Evolutionary conservation across 1,284 basidiomycete species (phyloP).

Genomic region (Trichosporon asahii): DNA sequence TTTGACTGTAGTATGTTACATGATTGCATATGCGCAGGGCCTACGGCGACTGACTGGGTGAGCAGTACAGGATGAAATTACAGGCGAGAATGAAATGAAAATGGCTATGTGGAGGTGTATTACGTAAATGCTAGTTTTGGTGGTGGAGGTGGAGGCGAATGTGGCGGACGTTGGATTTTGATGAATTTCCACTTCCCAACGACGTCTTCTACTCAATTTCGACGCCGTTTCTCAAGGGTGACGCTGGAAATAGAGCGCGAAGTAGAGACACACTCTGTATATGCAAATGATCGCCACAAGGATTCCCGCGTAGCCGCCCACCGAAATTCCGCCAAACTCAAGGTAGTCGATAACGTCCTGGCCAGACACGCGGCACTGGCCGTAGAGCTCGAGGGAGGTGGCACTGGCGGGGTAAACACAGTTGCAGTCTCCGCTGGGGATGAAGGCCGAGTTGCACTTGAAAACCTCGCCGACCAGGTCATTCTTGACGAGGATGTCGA

Average conservation of each 20-base stretch:
- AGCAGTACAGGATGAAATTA: background rate
- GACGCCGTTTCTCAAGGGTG: background rate
- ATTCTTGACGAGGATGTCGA: constrained; percentile 53
- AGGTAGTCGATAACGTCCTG: constrained; percentile 37
- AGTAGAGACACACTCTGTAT: constrained; percentile 42
- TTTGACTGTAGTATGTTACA: background rate
- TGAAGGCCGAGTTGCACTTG: constrained; percentile 43
- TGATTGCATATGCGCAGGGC: background rate
- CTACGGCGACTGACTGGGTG: background rate
- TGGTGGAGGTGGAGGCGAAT: background rate
- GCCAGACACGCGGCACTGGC: constrained; percentile 42
- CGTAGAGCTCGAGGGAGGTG: constrained; percentile 54
- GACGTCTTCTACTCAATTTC: background rate
- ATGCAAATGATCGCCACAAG: constrained; percentile 46
- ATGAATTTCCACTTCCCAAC: background rate
- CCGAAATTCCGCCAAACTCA: constrained; percentile 26
- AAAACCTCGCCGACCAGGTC: constrained; percentile 58
- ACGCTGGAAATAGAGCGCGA: constrained; percentile 19
- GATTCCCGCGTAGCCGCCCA: constrained; percentile 42
- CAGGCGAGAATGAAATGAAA: background rate
- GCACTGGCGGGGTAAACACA: constrained; percentile 19
- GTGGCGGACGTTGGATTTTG: background rate
- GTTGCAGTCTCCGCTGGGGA: constrained; percentile 18
- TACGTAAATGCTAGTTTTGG: background rate
- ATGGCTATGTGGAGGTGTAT: background rate